Conservation (phyloP, 257 asterid genomes). For the Solanum chaucha region DNA sequence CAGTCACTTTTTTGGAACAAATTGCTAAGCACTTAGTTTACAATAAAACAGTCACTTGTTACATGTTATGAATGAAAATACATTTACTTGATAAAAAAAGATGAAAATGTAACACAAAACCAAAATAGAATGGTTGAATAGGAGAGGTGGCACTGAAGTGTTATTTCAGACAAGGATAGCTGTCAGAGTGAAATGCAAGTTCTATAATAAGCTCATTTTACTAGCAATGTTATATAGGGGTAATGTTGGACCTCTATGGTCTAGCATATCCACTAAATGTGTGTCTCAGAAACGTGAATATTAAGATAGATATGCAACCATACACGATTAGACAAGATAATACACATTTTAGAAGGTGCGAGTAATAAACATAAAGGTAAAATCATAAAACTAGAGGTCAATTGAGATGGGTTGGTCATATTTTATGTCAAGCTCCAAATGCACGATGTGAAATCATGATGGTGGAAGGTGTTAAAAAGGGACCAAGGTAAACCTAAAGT, state of each 20-base stretch:
- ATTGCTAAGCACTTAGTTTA: background rate
- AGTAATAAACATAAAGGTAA: background rate
- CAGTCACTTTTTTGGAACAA: background rate
- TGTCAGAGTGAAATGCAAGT: background rate
- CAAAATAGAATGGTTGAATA: background rate
- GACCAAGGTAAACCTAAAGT: background rate
- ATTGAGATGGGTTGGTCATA: background rate
- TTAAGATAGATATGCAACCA: background rate
- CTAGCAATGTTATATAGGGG: background rate
- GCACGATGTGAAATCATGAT: background rate
- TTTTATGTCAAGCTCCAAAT: background rate
- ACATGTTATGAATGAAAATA: background rate
- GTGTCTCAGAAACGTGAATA: background rate
- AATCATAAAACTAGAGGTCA: background rate
- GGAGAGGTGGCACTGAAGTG: background rate
- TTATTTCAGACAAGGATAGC: background rate
- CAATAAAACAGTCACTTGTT: background rate
- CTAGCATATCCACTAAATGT: background rate
- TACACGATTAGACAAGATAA: background rate
- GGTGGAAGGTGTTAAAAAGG: background rate
- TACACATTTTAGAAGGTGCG: background rate
- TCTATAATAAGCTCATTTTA: background rate
- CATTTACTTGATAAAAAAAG: background rate
- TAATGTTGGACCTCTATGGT: background rate
- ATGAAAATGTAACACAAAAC: background rate